These are phyloP conservation scores for Pleurotus giganteus DNA, from an alignment of 768 basidiomycete genomes.

Conservation along the genomic window DNA sequence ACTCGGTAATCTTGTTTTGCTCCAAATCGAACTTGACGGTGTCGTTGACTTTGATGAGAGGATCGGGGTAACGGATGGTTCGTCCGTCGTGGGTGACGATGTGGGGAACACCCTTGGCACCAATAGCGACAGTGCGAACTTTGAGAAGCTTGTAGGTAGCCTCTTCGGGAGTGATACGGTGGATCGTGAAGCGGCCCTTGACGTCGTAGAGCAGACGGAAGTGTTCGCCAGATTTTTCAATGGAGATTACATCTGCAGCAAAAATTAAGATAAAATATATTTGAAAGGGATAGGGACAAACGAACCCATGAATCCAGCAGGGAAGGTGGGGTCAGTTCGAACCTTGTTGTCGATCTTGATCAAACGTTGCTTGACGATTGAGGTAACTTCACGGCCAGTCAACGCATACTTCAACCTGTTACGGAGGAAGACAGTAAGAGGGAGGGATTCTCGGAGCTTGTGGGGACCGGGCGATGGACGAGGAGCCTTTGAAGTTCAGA, in stretches of 20 bases:
- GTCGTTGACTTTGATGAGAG: conserved; percentile 92
- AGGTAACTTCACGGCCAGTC: conserved; percentile 92
- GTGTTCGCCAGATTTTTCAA: conserved; percentile 98
- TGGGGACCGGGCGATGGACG: conserved; percentile 98
- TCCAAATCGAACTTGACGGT: conserved; percentile 96
- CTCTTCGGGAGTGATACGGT: conserved; percentile 98
- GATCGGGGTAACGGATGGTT: conserved; percentile 99
- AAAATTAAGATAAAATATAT: background rate
- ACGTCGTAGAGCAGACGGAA: conserved; percentile 99
- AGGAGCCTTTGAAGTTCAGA: conserved; percentile 62
- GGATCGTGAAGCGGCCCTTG: conserved; percentile 99
- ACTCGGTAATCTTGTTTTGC: conserved; percentile 89
- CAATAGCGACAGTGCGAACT: conserved; percentile 89
- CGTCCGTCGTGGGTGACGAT: conserved; percentile 99
- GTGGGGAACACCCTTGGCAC: conserved; percentile 92
- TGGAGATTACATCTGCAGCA: conserved; percentile 83
- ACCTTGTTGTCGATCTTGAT: conserved; percentile 99
- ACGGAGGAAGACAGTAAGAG: conserved; percentile 95
- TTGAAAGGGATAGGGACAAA: conserved; percentile 14
- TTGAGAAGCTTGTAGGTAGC: conserved; percentile 95
- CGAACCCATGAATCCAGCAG: conserved; percentile 96
- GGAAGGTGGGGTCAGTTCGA: conserved; percentile 95
- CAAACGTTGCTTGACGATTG: conserved; percentile 93
- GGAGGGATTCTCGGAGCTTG: conserved; percentile 97
- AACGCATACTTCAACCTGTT: conserved; percentile 99